phyloP scores from a whole-genome alignment of 148 eudicot genomes.

The Cornus florida region DNA sequence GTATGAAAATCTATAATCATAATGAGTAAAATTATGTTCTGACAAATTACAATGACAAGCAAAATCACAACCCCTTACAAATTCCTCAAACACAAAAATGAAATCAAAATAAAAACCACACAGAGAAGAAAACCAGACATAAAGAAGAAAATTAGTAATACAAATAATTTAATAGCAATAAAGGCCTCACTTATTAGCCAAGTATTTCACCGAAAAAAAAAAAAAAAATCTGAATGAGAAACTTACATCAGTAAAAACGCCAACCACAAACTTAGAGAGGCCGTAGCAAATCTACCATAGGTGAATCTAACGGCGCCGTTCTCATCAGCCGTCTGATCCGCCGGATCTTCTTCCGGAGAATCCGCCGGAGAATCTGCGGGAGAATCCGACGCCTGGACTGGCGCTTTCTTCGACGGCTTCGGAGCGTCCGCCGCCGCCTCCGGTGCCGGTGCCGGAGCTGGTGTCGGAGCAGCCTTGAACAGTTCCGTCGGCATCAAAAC shows the following conservation, averaged over 20 bases:
- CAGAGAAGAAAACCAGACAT: background rate
- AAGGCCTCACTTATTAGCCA: background rate
- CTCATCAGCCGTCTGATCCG: constrained; percentile 46
- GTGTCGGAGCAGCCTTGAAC: constrained; percentile 56
- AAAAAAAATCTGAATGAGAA: background rate
- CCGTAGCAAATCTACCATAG: constrained; percentile 36
- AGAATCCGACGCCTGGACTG: constrained; percentile 52
- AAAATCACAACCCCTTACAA: background rate
- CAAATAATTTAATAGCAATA: background rate
- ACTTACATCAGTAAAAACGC: constrained; percentile 34
- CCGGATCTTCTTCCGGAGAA: constrained; percentile 39
- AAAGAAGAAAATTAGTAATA: no score
- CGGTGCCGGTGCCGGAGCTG: constrained; percentile 84
- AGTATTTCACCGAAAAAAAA: no score
- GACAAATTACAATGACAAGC: background rate
- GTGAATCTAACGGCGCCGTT: constrained; percentile 34
- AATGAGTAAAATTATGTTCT: no score
- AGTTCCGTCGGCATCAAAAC: constrained; percentile 75
- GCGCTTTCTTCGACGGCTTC: constrained; percentile 34
- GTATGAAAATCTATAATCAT: no score
- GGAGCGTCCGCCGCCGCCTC: constrained; percentile 46
- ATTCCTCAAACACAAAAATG: background rate
- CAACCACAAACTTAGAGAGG: constrained; percentile 36
- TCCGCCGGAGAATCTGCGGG: constrained; percentile 66
- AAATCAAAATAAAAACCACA: background rate